Evolutionary conservation across 1,139 yeast species (phyloP).

Genomic region (Scheffersomyces segobiensis): DNA sequence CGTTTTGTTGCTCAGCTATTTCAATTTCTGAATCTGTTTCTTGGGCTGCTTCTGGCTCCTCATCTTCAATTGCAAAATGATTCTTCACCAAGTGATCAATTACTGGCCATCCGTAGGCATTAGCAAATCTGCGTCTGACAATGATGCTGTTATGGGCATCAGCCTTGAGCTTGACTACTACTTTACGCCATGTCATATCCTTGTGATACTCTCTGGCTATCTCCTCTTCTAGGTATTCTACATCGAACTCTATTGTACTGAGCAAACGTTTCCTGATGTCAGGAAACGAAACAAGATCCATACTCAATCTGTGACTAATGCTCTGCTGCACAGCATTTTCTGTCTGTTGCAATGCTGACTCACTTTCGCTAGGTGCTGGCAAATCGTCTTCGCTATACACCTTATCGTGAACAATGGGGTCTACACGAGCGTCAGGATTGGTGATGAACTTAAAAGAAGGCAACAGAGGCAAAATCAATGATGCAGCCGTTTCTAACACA

Average conservation of each 20-base stretch:
- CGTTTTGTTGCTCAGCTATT: background rate
- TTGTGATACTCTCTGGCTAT: slow-evolving; percentile 90
- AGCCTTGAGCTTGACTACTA: slow-evolving; percentile 78
- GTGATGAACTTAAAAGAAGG: slow-evolving; percentile 72
- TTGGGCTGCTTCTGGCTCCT: background rate
- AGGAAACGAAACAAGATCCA: slow-evolving; percentile 1
- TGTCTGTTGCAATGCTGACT: background rate
- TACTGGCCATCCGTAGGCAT: slow-evolving; percentile 97
- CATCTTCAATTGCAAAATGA: slow-evolving; percentile 46
- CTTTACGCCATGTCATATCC: slow-evolving; percentile 88
- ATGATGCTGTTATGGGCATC: slow-evolving; percentile 96
- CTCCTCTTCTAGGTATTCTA: slow-evolving; percentile 60
- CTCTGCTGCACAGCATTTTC: background rate
- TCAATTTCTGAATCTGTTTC: background rate
- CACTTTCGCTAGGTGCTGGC: slow-evolving; percentile 15
- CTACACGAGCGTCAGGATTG: slow-evolving; percentile 51
- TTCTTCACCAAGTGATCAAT: slow-evolving; percentile 73
- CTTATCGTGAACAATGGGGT: slow-evolving; percentile 43
- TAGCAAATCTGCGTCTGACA: slow-evolving; percentile 85
- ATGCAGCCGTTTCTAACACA: slow-evolving; percentile 78
- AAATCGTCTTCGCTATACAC: slow-evolving; percentile 38
- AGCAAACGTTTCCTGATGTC: slow-evolving; percentile 7
- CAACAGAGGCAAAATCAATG: slow-evolving; percentile 80
- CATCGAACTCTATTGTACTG: slow-evolving; percentile 15
- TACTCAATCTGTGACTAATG: slow-evolving; percentile 2